phyloP scores from a whole-genome alignment of 768 basidiomycete genomes.

The Daedalea quercina region DNA sequence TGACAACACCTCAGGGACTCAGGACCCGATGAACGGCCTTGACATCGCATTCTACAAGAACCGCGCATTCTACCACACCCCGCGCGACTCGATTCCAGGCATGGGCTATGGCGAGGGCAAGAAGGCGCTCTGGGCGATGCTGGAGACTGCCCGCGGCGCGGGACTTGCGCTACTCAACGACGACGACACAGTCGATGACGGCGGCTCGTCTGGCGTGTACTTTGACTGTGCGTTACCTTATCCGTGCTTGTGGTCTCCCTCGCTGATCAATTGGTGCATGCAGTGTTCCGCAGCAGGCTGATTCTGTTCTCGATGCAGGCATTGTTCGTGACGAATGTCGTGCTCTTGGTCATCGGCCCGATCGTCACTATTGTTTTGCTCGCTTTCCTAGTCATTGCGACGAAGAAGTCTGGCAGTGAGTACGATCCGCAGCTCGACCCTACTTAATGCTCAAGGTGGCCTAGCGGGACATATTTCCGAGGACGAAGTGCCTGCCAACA shows the following conservation, averaged over 20 bases:
- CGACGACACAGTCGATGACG: constrained; percentile 15
- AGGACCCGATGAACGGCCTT: constrained; percentile 55
- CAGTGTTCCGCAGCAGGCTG: constrained; percentile 55
- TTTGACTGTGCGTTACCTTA: constrained; percentile 54
- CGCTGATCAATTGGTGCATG: not conserved
- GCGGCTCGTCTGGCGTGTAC: constrained; percentile 42
- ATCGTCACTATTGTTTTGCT: constrained; percentile 42
- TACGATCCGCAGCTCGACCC: not conserved
- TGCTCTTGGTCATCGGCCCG: constrained; percentile 59
- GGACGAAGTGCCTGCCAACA: constrained; percentile 1
- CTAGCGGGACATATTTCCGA: constrained; percentile 5
- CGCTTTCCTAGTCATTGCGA: constrained; percentile 24
- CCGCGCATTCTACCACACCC: constrained; percentile 72
- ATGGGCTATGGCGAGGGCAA: constrained; percentile 41
- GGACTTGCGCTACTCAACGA: constrained; percentile 48
- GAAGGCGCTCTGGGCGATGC: constrained; percentile 69
- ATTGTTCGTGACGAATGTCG: constrained; percentile 50
- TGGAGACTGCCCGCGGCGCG: constrained; percentile 56
- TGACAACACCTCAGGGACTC: constrained; percentile 1
- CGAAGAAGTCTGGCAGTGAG: constrained; percentile 15
- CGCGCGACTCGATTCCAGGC: constrained; percentile 58
- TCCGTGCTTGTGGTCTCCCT: not conserved
- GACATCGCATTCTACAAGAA: constrained; percentile 77
- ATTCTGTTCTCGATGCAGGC: constrained; percentile 46
- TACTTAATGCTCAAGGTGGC: not conserved